These are phyloP conservation scores for Mycothermus thermophilus DNA, from an alignment of 495 filamentous ascomycete species.

Conservation along the genomic window DNA sequence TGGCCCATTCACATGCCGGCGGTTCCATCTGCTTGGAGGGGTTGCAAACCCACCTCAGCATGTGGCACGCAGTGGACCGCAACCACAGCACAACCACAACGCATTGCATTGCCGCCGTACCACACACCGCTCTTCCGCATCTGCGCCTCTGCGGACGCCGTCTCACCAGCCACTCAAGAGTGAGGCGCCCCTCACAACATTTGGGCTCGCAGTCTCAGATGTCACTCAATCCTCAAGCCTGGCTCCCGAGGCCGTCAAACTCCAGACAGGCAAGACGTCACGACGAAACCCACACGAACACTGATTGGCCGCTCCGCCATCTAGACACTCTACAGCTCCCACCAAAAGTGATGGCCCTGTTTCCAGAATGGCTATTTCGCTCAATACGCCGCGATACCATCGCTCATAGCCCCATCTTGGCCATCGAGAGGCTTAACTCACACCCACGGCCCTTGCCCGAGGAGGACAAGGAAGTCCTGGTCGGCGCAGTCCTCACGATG, in stretches of 20 bases:
- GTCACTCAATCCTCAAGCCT: slow-evolving; percentile 1
- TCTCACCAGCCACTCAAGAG: slow-evolving; percentile 2
- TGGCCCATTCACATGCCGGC: no score
- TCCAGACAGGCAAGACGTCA: neutral
- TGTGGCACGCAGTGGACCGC: no score
- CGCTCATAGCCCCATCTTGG: slow-evolving; percentile 12
- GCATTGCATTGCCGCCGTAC: no score
- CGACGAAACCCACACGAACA: neutral
- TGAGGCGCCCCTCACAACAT: neutral
- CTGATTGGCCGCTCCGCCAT: slow-evolving; percentile 4
- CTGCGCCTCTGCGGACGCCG: no score
- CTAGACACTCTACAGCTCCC: neutral
- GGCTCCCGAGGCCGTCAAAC: slow-evolving; percentile 1
- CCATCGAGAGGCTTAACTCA: slow-evolving; percentile 14
- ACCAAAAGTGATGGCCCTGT: slow-evolving; percentile 16
- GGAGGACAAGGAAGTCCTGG: slow-evolving; percentile 17
- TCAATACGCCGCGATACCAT: slow-evolving; percentile 12
- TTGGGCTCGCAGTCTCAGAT: no score
- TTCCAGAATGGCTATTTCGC: slow-evolving; percentile 18
- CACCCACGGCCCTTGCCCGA: slow-evolving; percentile 11
- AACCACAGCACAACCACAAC: no score
- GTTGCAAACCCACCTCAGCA: no score
- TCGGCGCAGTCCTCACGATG: slow-evolving; percentile 17
- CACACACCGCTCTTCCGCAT: no score
- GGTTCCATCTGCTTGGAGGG: no score